Evolutionary conservation across 305 asterid species (phyloP), one percentile per base, ranked within the genome.

Genomic region (Fraxinus latifolia): DNA sequence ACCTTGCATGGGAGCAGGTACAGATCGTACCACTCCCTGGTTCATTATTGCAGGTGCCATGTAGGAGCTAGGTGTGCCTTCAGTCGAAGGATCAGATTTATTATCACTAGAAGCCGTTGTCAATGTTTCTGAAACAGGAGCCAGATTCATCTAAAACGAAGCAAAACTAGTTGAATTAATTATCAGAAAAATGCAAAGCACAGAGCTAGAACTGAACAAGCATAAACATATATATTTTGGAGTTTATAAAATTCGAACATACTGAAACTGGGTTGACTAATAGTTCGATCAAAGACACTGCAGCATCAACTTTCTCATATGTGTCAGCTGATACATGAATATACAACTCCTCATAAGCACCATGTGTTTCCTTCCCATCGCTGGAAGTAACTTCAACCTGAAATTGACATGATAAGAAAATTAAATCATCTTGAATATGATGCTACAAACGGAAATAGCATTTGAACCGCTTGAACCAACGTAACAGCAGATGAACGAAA

Each of bases 281-380:
- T 81, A 95, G 90, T 87, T 94, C 97, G 83, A 94, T 85, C 86
- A 95, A 88, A 81, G 95, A 90, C 83, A 94, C 97, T 29, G 97
- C 98, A 72, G 97, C 92, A 87, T 95, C 99, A 70, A 94, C 90
- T 90, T 95, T 95, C 84, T 89, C 98, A 82, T 87, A 92, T 50
- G 99, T 89, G 87, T 94, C 99, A 1, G 98, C 98, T 50, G 92
- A 90, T 83, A 93, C 90, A 78, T 90, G 93, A 83, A 93, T 92
- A 80, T 93, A 91, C 87, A 94, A 85, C 79, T 93, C 97, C 82
- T 90, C 92, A 81, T 85, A 93, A 75, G 84, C 83, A 83, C 81
- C 68, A 76, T 78, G 82, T 8, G 81, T 72, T 78, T 89, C 94
- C 82, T 85, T 93, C 27, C 82, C 91, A 79, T 92, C 95, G 72